Evolutionary conservation across 2,329 filamentous ascomycete genomes (phyloP).

Genomic region (Alternaria metachromatica): DNA sequence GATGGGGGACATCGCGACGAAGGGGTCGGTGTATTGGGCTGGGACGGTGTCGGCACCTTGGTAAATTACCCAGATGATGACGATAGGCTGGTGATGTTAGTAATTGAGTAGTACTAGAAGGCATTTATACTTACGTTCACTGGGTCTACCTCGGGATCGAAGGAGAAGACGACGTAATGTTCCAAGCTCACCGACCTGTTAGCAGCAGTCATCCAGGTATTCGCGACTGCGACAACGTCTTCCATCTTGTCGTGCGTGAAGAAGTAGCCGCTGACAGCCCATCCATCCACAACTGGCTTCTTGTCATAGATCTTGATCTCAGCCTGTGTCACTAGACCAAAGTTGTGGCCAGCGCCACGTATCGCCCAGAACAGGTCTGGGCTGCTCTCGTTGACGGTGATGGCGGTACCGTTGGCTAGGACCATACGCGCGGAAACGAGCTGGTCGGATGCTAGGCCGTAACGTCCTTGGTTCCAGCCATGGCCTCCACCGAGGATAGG

Average conservation of each 20-base stretch:
- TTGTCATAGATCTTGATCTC: conserved; percentile 27
- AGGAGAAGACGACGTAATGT: conserved; percentile 20
- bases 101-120: neutral
- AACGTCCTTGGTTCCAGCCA: conserved; percentile 60
- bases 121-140: conserved; percentile 14
- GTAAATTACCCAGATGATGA: conserved; percentile 24
- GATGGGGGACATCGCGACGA: conserved; percentile 22
- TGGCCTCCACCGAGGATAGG: conserved; percentile 65
- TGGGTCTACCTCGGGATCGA: conserved; percentile 18
- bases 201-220: conserved; percentile 18
- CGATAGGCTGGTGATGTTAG: conserved; percentile 15
- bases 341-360: conserved; percentile 46
- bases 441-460: conserved; percentile 43
- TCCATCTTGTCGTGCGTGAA: conserved; percentile 29
- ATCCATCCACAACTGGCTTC: conserved; percentile 11
- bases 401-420: conserved; percentile 44
- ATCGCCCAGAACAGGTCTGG: conserved; percentile 49
- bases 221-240: conserved; percentile 14
- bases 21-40: conserved; percentile 19
- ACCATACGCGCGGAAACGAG: conserved; percentile 44
- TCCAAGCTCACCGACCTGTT: conserved; percentile 16
- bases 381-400: conserved; percentile 44
- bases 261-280: conserved; percentile 18
- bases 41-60: conserved; percentile 23
- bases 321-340: conserved; percentile 39